These are phyloP conservation scores for Rhytidiadelphus loreus DNA, from an alignment of 225 moss, liverwort and hornwort genomes.

Conservation along the genomic window DNA sequence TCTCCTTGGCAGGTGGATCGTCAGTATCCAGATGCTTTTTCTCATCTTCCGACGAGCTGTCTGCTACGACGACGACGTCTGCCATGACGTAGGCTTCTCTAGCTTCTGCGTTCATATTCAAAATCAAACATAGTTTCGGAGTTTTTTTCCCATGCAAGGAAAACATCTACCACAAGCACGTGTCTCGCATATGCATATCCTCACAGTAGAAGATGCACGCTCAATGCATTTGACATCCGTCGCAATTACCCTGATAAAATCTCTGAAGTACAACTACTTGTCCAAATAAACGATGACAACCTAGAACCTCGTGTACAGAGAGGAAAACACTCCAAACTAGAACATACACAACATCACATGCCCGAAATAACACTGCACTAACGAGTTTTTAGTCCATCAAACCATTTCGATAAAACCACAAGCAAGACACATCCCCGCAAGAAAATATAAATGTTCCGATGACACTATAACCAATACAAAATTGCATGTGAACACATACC, in stretches of 20 bases:
- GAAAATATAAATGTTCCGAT: neutral
- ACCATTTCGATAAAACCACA: neutral
- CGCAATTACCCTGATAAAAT: neutral
- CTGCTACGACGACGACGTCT: constrained; percentile 22
- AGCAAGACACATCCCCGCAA: neutral
- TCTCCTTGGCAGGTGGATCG: neutral
- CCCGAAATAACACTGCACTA: neutral
- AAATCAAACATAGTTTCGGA: neutral
- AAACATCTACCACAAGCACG: neutral
- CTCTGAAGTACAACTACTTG: neutral
- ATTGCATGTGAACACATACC: neutral
- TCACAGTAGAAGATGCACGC: neutral
- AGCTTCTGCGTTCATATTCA: constrained; percentile 5
- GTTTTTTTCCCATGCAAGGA: neutral
- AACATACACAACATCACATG: neutral
- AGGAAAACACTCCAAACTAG: neutral
- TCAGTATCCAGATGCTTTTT: constrained; percentile 1
- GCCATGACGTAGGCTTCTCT: constrained; percentile 6
- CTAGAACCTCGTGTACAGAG: neutral
- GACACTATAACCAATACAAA: neutral
- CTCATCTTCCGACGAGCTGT: constrained; percentile 19
- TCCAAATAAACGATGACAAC: neutral
- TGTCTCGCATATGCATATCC: neutral
- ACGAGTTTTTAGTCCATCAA: neutral
- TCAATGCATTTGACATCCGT: neutral